A percentile compares a stretch with the other conserved stretches of the same genome.
phyloP scores from a whole-genome alignment of 139 green algal genomes.

The Chlorella sorokiniana region DNA sequence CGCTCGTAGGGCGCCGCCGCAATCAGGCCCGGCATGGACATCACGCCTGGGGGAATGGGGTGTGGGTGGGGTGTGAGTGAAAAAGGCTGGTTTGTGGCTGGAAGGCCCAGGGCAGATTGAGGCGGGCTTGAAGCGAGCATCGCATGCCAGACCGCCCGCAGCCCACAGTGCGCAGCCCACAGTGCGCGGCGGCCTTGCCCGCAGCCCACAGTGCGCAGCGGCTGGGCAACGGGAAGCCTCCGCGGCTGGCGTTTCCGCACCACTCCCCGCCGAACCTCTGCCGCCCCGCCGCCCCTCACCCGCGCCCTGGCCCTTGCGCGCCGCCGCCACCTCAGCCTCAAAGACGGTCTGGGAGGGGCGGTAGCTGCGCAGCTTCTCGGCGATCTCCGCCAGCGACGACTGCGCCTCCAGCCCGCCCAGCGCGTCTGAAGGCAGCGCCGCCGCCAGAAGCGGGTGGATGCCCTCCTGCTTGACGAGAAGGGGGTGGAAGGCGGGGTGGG shows the following conservation, averaged over 20 bases:
- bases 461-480: constrained; percentile 52
- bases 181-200: no score
- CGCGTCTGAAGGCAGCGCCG: constrained; percentile 49
- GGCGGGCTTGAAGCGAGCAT: no score
- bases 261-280: not conserved
- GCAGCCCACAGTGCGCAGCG: no score
- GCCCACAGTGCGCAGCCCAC: no score
- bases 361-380: constrained; percentile 70
- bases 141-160: no score
- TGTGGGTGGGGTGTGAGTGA: not conserved
- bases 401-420: constrained; percentile 58
- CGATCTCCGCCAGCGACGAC: constrained; percentile 70
- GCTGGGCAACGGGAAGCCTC: no score
- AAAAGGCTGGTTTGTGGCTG: not conserved
- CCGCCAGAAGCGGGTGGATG: constrained; percentile 80
- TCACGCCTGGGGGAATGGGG: not conserved
- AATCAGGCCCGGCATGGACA: constrained; percentile 46
- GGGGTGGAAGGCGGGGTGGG: not conserved
- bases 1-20: constrained; percentile 42
- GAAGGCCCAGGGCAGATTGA: no score
- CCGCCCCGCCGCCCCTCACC: not conserved
- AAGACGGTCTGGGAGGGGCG: constrained; percentile 88
- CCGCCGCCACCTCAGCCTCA: constrained; percentile 72
- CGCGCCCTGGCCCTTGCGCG: constrained; percentile 42
- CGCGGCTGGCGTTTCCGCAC: no score